Percentiles rank a stretch among this genome's conserved stretches.
These are phyloP conservation scores for Gracilaria gracilis DNA, from an alignment of 23 red algal species.

Conservation along the genomic window DNA sequence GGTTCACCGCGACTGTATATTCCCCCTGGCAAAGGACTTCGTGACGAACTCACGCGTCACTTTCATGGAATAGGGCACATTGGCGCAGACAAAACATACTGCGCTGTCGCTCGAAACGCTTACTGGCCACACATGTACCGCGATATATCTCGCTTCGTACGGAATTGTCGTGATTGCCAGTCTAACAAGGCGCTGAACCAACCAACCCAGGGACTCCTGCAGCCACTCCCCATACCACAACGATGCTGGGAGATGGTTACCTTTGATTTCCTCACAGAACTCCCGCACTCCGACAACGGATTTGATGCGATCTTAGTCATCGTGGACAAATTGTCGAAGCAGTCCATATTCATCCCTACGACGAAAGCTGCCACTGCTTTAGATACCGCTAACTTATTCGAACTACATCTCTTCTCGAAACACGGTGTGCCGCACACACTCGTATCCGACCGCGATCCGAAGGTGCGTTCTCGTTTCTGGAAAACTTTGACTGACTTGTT, in stretches of 20 bases:
- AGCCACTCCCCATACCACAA: conserved; percentile 4
- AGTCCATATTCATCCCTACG: neutral
- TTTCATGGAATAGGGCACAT: conserved; percentile 11
- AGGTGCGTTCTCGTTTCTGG: neutral
- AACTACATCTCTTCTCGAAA: neutral
- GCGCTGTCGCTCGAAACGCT: neutral
- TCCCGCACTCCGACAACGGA: neutral
- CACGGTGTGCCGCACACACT: neutral
- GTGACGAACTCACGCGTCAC: neutral
- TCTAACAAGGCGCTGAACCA: neutral
- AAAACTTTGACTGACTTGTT: neutral
- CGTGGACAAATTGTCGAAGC: conserved; percentile 48
- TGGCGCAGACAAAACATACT: conserved; percentile 15
- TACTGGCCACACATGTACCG: conserved; percentile 36
- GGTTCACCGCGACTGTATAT: neutral
- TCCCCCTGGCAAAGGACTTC: neutral
- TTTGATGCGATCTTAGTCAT: conserved; percentile 2
- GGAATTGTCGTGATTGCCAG: neutral
- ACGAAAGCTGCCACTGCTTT: neutral
- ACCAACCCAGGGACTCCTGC: neutral
- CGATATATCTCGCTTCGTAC: neutral
- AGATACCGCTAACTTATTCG: neutral
- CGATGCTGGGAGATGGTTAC: conserved; percentile 29
- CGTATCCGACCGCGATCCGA: conserved; percentile 5
- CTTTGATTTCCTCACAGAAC: conserved; percentile 23